Percentiles rank a stretch among this genome's conserved stretches.
phyloP scores from a whole-genome alignment of 2,329 filamentous ascomycete species.

The Cephalotrichum gorgonifer region DNA sequence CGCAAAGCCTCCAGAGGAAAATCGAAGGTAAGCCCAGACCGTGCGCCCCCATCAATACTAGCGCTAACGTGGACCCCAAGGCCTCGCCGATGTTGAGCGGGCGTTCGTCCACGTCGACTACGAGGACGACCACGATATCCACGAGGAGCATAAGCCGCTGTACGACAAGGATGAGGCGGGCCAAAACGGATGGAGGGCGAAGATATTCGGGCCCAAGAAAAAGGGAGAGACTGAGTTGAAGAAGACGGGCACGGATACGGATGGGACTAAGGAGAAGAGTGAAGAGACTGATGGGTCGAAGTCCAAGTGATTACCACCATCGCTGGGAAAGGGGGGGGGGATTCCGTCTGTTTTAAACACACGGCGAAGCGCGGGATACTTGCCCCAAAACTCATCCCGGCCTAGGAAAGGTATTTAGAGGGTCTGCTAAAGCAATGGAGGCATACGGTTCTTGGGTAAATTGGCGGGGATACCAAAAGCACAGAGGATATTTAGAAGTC shows the following conservation, averaged over 20 bases:
- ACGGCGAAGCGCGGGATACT: not conserved
- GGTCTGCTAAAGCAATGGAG: no score
- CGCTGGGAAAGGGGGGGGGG: no score
- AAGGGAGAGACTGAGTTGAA: not conserved
- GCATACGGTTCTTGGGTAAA: no score
- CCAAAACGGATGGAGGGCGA: not conserved
- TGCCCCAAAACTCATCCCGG: no score
- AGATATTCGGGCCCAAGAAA: slow-evolving; percentile 1
- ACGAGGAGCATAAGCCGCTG: slow-evolving; percentile 31
- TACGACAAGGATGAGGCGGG: slow-evolving; percentile 21
- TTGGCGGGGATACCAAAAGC: not conserved
- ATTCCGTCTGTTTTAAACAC: not conserved
- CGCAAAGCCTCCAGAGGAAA: slow-evolving; percentile 49
- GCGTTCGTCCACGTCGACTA: slow-evolving; percentile 36
- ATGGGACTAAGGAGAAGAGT: no score
- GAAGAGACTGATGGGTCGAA: no score
- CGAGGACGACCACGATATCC: slow-evolving; percentile 27
- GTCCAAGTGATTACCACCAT: no score
- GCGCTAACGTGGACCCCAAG: no score
- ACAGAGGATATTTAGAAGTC: not conserved
- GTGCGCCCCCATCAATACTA: not conserved
- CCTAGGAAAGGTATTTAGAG: no score
- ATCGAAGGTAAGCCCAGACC: slow-evolving; percentile 28
- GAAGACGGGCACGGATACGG: not conserved
- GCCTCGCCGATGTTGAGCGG: slow-evolving; percentile 27